Base-by-base conservation (phyloP, 345 rosid species). In the Moringa oleifera region DNA sequence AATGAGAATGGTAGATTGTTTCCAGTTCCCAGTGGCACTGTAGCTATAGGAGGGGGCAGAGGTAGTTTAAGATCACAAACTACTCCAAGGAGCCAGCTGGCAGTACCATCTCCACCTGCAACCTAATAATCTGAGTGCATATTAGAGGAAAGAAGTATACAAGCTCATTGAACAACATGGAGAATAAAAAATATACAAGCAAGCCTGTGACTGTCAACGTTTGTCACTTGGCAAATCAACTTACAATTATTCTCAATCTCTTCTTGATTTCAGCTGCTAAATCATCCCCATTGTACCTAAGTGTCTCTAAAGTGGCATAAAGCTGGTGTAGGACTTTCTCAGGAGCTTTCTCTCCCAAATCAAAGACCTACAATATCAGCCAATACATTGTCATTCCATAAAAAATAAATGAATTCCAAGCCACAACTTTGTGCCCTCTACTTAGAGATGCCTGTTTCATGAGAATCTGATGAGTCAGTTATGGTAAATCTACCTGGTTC, bases 31-130 rank as follows among this genome's bases (percentile, higher is more conserved):
- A 87, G 23, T 2, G 94, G 94, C 18, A 87, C 85, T 7, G 88
- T 87, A 28, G 88, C 90, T 54, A 84, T 66, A 2, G 94, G 86
- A 23, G 88, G 90, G 41, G 90, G 81, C 18, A 63, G 73, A 53
- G 88, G 86, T 41, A 87, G 74, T 69, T 87, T 84, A 68, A 87
- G 90, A 81, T 87, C 90, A 54, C 79, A 75, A 67, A 87, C 75
- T 23, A 87, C 90, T 49, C 94, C 90, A 24, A 87, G 88, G 49
- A 87, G 78, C 94, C 90, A 87, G 64, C 90, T 70, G 19, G 90
- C 90, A 5, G 94, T 87, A 59, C 94, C 90, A 74, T 87, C 94
- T 47, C 90, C 90, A 20, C 90, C 94, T 13, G 88, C 94, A 75
- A 84, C 90, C 94, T 87, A 65, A 73, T 37, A 21, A 66, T 20